Conservation (phyloP, 2,329 filamentous ascomycete genomes). For the Metarhizium brunneum region DNA sequence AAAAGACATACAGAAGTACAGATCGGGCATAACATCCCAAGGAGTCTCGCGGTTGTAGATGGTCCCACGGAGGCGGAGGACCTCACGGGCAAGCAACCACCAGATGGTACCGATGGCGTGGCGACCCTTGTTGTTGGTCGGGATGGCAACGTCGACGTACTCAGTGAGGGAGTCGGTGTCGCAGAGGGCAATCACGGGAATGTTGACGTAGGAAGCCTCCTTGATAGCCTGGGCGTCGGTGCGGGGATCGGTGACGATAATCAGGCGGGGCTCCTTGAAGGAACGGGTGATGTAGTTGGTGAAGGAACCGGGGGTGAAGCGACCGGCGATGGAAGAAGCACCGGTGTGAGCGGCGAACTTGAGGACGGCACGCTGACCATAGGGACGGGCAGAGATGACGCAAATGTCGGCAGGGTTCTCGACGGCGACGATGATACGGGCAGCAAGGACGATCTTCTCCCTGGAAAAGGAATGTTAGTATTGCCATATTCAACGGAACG, state of each 20-base stretch:
- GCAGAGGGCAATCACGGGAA: slow-evolving; percentile 97
- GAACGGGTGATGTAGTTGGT: slow-evolving; percentile 99
- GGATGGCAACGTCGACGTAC: slow-evolving; percentile 99
- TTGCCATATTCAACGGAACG: neutral
- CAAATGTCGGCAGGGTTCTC: slow-evolving; percentile 99
- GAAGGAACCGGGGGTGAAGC: slow-evolving; percentile 99
- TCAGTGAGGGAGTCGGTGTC: slow-evolving; percentile 99
- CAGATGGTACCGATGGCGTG: slow-evolving; percentile 97
- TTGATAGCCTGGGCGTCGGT: slow-evolving; percentile 99
- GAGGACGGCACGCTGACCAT: slow-evolving; percentile 97
- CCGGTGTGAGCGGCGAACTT: slow-evolving; percentile 99
- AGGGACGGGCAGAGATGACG: slow-evolving; percentile 98
- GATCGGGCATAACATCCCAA: slow-evolving; percentile 99
- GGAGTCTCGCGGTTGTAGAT: slow-evolving; percentile 91
- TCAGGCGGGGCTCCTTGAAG: slow-evolving; percentile 99
- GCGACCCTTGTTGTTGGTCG: slow-evolving; percentile 99
- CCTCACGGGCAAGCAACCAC: slow-evolving; percentile 99
- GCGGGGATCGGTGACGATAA: slow-evolving; percentile 98
- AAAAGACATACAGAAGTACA: slow-evolving; percentile 80
- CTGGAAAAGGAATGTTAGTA: slow-evolving; percentile 35
- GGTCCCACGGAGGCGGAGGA: slow-evolving; percentile 95
- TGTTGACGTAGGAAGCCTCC: slow-evolving; percentile 99
- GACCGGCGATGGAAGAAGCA: slow-evolving; percentile 94
- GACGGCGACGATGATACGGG: slow-evolving; percentile 96
- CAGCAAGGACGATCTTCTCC: slow-evolving; percentile 99